Conservation (phyloP, 768 basidiomycete species). For the Boletus vermiculosoides region DNA sequence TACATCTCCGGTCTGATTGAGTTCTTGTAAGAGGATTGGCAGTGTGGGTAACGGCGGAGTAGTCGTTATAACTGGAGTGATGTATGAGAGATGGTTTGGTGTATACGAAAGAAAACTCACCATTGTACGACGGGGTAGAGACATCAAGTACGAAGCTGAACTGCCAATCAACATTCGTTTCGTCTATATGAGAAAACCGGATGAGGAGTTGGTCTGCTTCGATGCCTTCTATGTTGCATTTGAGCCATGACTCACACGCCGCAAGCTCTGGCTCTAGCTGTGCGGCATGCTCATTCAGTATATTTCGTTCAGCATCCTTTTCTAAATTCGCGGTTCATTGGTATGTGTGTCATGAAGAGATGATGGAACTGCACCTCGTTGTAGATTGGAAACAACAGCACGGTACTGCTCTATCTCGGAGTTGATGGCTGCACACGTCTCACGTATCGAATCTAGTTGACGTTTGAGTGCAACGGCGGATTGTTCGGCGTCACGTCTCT, state of each 20-base stretch:
- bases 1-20: slow-evolving; percentile 70
- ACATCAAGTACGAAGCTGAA: slow-evolving; percentile 79
- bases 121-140: slow-evolving; percentile 58
- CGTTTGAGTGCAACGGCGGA: slow-evolving; percentile 59
- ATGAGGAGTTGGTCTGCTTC: slow-evolving; percentile 70
- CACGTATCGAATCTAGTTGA: slow-evolving; percentile 62
- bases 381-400: slow-evolving; percentile 56
- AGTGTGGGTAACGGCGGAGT: slow-evolving; percentile 69
- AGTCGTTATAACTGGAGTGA: slow-evolving; percentile 66
- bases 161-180: slow-evolving; percentile 54
- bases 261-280: slow-evolving; percentile 54
- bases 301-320: slow-evolving; percentile 61
- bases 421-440: slow-evolving; percentile 57
- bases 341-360: neutral
- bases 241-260: slow-evolving; percentile 54
- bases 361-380: slow-evolving; percentile 50
- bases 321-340: slow-evolving; percentile 41
- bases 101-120: slow-evolving; percentile 38
- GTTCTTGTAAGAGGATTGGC: slow-evolving; percentile 62
- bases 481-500: slow-evolving; percentile 67
- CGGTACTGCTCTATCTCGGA: slow-evolving; percentile 74
- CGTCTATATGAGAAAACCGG: slow-evolving; percentile 67
- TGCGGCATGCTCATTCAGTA: slow-evolving; percentile 53
- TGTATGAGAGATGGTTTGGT: neutral
- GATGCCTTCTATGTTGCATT: slow-evolving; percentile 76